Percentiles rank a stretch among this genome's conserved stretches.
Conservation (phyloP, 148 eudicot species). For the Suaeda aralocaspica region DNA sequence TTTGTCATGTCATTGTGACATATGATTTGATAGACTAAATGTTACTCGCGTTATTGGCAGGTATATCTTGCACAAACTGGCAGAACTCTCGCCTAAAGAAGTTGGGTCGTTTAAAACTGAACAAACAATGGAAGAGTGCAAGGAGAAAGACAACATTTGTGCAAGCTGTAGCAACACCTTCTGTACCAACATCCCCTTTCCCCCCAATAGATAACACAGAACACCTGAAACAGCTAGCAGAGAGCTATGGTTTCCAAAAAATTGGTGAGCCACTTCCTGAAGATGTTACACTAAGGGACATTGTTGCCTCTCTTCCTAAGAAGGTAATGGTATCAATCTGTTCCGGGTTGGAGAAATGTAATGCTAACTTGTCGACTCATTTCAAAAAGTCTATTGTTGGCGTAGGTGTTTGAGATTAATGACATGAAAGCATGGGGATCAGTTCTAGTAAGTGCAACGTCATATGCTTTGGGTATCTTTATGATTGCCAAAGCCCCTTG, state of each 20-base stretch:
- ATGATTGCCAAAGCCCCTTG: slow-evolving; percentile 86
- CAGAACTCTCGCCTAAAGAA: slow-evolving; percentile 16
- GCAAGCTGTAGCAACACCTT: slow-evolving; percentile 59
- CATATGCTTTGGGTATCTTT: slow-evolving; percentile 80
- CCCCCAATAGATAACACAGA: slow-evolving; percentile 46
- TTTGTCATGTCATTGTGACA: not conserved
- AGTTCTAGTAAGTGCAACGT: slow-evolving; percentile 59
- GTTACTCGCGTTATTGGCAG: not conserved
- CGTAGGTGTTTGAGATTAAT: slow-evolving; percentile 90
- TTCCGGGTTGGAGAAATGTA: not conserved
- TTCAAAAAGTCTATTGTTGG: slow-evolving; percentile 11
- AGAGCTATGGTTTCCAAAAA: slow-evolving; percentile 79
- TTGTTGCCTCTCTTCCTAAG: slow-evolving; percentile 66
- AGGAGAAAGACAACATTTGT: slow-evolving; percentile 32
- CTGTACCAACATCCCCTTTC: slow-evolving; percentile 46
- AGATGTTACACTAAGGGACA: slow-evolving; percentile 63
- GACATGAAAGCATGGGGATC: slow-evolving; percentile 83
- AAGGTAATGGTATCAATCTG: slow-evolving; percentile 37
- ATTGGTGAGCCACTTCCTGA: slow-evolving; percentile 90
- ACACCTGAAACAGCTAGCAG: slow-evolving; percentile 51
- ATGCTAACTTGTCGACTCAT: slow-evolving; percentile 9
- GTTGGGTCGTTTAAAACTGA: slow-evolving; percentile 20
- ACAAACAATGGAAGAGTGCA: slow-evolving; percentile 24
- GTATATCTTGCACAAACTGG: slow-evolving; percentile 16
- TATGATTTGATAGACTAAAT: not conserved